These are phyloP conservation scores for Rhodamnia rubescens DNA, from an alignment of 345 rosid species.

Conservation along the genomic window DNA sequence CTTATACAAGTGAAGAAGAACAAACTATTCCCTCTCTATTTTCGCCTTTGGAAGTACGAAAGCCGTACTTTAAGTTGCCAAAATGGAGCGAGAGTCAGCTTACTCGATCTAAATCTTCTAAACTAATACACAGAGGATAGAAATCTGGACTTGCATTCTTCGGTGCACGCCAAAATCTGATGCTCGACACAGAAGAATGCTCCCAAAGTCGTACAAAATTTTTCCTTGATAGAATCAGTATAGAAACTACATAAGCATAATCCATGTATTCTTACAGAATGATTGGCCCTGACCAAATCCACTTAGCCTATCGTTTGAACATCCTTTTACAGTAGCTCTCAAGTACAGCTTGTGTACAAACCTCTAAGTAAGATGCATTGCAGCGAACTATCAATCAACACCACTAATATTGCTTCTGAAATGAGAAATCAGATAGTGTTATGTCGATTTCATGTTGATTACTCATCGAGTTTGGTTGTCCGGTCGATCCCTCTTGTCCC, in stretches of 20 bases:
- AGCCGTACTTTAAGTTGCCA: background rate
- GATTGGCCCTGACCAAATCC: background rate
- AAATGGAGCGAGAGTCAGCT: background rate
- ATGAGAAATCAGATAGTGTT: constrained; percentile 16
- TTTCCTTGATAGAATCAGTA: background rate
- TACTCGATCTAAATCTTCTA: background rate
- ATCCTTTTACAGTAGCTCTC: background rate
- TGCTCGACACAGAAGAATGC: background rate
- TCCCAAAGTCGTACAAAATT: background rate
- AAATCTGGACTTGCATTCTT: background rate
- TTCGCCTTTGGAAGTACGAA: background rate
- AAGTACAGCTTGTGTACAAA: background rate
- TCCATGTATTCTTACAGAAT: background rate
- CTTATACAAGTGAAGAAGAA: background rate
- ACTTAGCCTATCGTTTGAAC: background rate
- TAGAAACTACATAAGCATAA: background rate
- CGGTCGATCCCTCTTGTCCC: constrained; percentile 4
- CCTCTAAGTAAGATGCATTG: background rate
- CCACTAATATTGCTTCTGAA: background rate
- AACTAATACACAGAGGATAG: background rate
- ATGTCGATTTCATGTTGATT: constrained; percentile 16
- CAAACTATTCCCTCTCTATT: background rate
- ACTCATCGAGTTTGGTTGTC: constrained; percentile 9
- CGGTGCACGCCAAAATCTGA: background rate
- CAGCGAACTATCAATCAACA: background rate